Evolutionary conservation across 306 rosid species (phyloP), one percentile per base, ranked within the genome.

Genomic region (Mucuna pruriens): DNA sequence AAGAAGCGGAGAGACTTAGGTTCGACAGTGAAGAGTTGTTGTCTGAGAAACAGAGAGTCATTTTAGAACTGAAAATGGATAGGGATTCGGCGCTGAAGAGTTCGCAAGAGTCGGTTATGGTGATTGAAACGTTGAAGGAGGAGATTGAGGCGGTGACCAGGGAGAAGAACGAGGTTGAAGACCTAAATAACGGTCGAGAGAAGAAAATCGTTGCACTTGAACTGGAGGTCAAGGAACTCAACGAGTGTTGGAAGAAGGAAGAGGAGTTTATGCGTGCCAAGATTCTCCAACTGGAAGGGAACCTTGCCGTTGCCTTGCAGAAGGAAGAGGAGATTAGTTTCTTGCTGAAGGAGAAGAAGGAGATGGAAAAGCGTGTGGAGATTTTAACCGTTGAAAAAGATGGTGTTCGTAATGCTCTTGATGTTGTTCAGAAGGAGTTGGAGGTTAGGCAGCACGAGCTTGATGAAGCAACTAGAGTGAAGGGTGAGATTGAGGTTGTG

Each of bases 161-260:
- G 72, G 94, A 82, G 77, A 95, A 83, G 75, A 17, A 55, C 12
- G 90, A 79, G 84, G 15, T 54, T 71, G 84, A 81, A 62, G 75
- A 8, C 80, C 60, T 71, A 0, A 91, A 74, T 19, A n/a, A 15
- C 2, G 71, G 17, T 17, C 83, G 48, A 1, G 88, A 77, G 48
- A 13, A 12, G 48, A 70, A 75, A 79, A 55, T 84, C 26, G 36
- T 19, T 15, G 60, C 13, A 15, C 86, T 92, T 68, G 89, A 82
- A 39, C 77, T 31, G 2, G 92, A 92, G 76, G 23, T 83, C 76
- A 77, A 31, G 70, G 60, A 80, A 4, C 71, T 86, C 75, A 76
- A 54, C 4, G 85, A 77, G 75, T 8, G n/a, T 39, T 64, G 79
- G 3, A 58, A 42, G 84, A 26, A 17, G 6, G 87, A 89, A 49